Conservation (phyloP, 495 filamentous ascomycete genomes). For the Diplogelasinospora grovesii region DNA sequence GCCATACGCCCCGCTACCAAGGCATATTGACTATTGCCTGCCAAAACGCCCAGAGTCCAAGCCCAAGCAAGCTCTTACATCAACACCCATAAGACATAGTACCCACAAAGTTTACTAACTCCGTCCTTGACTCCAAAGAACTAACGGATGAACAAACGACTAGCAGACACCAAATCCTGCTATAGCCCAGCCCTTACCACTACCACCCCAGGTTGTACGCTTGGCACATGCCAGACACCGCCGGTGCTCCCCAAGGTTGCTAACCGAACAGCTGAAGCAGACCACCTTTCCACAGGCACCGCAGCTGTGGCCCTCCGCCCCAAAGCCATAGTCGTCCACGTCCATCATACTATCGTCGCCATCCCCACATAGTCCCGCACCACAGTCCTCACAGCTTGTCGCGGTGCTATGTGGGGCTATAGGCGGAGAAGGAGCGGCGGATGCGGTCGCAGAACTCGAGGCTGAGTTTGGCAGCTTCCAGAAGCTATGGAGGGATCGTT, state of each 20-base stretch:
- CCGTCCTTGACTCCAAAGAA: background rate
- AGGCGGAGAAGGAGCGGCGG: slow-evolving; percentile 3
- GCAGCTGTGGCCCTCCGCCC: slow-evolving; percentile 22
- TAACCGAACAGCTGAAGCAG: slow-evolving; percentile 44
- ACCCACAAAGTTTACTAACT: too few relatives aligned
- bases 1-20: too few relatives aligned
- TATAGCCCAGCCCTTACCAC: slow-evolving; percentile 1
- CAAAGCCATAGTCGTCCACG: slow-evolving; percentile 12
- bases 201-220: slow-evolving; percentile 19
- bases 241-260: slow-evolving; percentile 37
- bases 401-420: slow-evolving; percentile 8
- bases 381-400: slow-evolving; percentile 40
- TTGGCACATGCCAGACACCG: slow-evolving; percentile 39
- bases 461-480: slow-evolving; percentile 33
- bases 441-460: slow-evolving; percentile 7
- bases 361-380: slow-evolving; percentile 18
- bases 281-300: slow-evolving; percentile 37
- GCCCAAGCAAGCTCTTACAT: too few relatives aligned
- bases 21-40: too few relatives aligned
- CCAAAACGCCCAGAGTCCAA: too few relatives aligned
- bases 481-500: slow-evolving; percentile 42
- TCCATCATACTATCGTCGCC: slow-evolving; percentile 24
- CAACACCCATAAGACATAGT: too few relatives aligned
- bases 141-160: background rate
- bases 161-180: background rate